Base-by-base conservation (phyloP, 352 stramenopile species). In the Blastocystis sp. region DNA sequence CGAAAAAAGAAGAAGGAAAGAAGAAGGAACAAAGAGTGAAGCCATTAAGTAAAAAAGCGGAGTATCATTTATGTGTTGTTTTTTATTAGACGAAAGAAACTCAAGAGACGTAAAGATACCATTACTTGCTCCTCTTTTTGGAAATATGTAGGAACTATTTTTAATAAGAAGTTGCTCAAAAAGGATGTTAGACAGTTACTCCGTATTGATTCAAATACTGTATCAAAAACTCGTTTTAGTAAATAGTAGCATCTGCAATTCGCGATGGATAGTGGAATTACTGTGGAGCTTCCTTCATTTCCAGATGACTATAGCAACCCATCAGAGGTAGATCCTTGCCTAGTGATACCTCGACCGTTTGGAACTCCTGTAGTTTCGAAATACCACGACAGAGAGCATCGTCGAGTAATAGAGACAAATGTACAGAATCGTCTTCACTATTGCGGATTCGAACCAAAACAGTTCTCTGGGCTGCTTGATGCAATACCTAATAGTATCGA, bases 101-200 rank as follows among this genome's bases (percentile, higher is more conserved):
- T 61, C 50, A 20, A 39, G n/a, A 56, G 34, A 6, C 43, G 56
- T 23, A 20, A 56, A 34, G 18, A n/a, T 15, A 23, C 39, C 50
- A 26, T 56, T 47, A 84, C 53, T 23, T 47, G 18, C 9, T 8
- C 26, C 13, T 37, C 53, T 11, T 39, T 84, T 34, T 84, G 73
- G 73, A 13, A 20, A 34, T 84, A 84, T 45, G 73, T 84, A 1
- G 47, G 29, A 3, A 29, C 20, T 20, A 23, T 66, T 11, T 66
- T 84, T 26, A 37, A 41, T 43, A 39, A 66, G 26, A 45, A 53
- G 8, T 11, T 84, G 47, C 20, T 4, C 4, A 84, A 68, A 41
- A 63, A 64, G 29, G 73, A 84, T 11, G 15, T 84, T n/a, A 26
- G 59, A 37, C 53, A 68, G 29, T 55, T 84, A 8, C 26, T 84